These are phyloP conservation scores for Ceratocystis variospora DNA, from an alignment of 2,329 filamentous ascomycete species.

Conservation along the genomic window DNA sequence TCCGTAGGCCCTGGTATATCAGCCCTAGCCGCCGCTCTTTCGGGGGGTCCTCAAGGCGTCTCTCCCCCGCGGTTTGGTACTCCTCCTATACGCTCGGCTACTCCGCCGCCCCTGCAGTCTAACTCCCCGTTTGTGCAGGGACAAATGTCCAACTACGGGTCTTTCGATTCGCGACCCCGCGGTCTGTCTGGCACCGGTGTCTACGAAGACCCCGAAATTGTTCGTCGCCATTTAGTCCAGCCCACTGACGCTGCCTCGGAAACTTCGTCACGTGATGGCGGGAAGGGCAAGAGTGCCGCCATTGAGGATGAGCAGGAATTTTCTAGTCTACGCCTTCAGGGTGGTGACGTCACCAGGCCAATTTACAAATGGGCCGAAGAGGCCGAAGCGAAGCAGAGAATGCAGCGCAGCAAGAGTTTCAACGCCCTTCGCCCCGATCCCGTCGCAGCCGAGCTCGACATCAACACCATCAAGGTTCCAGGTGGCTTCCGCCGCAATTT, in stretches of 20 bases:
- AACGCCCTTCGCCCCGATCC: constrained; percentile 62
- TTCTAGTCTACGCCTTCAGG: constrained; percentile 82
- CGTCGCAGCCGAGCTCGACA: constrained; percentile 68
- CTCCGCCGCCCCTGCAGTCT: constrained; percentile 37
- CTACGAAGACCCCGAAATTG: constrained; percentile 80
- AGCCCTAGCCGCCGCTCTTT: constrained; percentile 75
- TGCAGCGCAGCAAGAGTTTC: constrained; percentile 79
- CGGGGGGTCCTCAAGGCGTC: constrained; percentile 50
- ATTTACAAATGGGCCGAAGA: constrained; percentile 97
- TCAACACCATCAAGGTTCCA: constrained; percentile 80
- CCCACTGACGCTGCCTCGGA: constrained; percentile 41
- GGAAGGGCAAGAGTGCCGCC: constrained; percentile 41
- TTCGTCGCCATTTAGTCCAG: constrained; percentile 76
- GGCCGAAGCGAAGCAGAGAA: constrained; percentile 53
- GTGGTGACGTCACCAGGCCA: constrained; percentile 83
- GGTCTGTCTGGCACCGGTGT: constrained; percentile 37
- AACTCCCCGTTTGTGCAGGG: constrained; percentile 23
- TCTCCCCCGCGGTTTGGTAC: constrained; percentile 59
- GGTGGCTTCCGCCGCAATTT: constrained; percentile 90
- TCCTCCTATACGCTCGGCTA: constrained; percentile 44
- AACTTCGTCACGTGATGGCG: constrained; percentile 32
- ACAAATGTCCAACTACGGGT: constrained; percentile 56
- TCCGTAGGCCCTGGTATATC: constrained; percentile 69
- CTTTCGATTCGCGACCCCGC: constrained; percentile 58
- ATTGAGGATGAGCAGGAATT: constrained; percentile 61